phyloP scores from a whole-genome alignment of 768 basidiomycete species.

The Pisolithus sp. region DNA sequence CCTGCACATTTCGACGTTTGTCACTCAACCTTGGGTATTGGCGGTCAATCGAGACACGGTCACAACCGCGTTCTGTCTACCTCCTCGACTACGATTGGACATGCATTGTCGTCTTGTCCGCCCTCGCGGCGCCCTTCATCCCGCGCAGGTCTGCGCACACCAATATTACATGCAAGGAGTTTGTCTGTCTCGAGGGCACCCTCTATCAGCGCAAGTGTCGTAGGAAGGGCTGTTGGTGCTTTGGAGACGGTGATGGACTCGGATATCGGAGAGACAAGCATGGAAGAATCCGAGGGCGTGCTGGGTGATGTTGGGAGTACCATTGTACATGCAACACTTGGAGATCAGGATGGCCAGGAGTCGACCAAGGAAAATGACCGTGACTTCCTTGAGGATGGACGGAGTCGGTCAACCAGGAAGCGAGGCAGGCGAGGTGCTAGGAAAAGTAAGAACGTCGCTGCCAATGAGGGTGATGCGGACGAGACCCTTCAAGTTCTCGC shows the following conservation, averaged over 20 bases:
- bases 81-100: conserved; percentile 53
- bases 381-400: conserved; percentile 29
- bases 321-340: conserved; percentile 34
- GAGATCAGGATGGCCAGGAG: conserved; percentile 4
- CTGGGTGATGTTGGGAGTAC: conserved; percentile 20
- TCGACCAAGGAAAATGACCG: conserved; percentile 14
- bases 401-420: conserved; percentile 62
- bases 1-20: conserved; percentile 57
- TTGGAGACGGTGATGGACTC: conserved; percentile 46
- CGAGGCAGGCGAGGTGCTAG: conserved; percentile 80
- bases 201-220: conserved; percentile 44
- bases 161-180: conserved; percentile 46
- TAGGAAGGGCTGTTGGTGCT: conserved; percentile 37
- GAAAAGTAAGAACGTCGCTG: conserved; percentile 51
- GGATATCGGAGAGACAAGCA: conserved; percentile 17
- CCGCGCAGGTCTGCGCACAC: conserved; percentile 51
- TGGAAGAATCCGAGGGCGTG: conserved; percentile 37
- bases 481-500: conserved; percentile 66
- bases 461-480: conserved; percentile 30
- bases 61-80: conserved; percentile 56
- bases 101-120: conserved; percentile 57
- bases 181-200: conserved; percentile 50
- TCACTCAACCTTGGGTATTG: conserved; percentile 3
- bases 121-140: conserved; percentile 69
- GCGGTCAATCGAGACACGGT: conserved; percentile 25